Percentiles rank a stretch among this genome's conserved stretches.
These are phyloP conservation scores for Trichosanthes cucumerina DNA, from an alignment of 306 rosid genomes.

Conservation along the genomic window DNA sequence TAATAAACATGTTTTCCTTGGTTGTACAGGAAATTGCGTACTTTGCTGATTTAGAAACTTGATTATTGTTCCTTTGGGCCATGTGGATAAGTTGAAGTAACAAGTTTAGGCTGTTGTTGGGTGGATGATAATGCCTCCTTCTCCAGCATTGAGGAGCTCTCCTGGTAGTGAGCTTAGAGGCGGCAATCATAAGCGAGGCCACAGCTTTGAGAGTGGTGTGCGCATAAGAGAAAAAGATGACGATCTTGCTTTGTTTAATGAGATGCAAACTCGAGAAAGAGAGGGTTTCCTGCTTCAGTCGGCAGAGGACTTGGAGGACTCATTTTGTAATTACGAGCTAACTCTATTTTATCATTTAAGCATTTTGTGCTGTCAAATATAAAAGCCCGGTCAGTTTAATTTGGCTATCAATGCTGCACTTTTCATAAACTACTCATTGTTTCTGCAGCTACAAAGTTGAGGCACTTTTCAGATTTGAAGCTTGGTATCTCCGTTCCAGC, in stretches of 20 bases:
- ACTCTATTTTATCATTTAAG: conserved; percentile 10
- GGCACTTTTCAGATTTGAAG: conserved; percentile 54
- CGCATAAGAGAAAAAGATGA: conserved; percentile 59
- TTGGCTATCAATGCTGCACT: conserved; percentile 18
- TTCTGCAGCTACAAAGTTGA: conserved; percentile 52
- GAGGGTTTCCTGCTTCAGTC: conserved; percentile 65
- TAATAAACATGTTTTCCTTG: not conserved
- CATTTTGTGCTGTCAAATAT: not conserved
- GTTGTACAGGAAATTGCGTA: not conserved
- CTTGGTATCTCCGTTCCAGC: conserved; percentile 55
- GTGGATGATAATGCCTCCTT: conserved; percentile 57
- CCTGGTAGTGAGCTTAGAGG: conserved; percentile 53
- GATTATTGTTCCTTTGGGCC: conserved; percentile 13
- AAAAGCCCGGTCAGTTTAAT: not conserved
- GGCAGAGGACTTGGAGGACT: conserved; percentile 61
- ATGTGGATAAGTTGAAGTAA: conserved; percentile 22
- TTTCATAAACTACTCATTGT: conserved; percentile 17
- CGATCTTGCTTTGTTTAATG: conserved; percentile 67
- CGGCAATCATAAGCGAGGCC: conserved; percentile 57
- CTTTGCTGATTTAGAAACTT: not conserved
- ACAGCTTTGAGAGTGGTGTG: conserved; percentile 58
- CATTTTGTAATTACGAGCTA: conserved; percentile 43
- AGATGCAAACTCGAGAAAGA: conserved; percentile 60
- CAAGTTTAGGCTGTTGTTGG: conserved; percentile 14
- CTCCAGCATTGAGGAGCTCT: conserved; percentile 67